Evolutionary conservation across 179 eudicot genomes (phyloP).

Genomic region (Nepenthes alata): DNA sequence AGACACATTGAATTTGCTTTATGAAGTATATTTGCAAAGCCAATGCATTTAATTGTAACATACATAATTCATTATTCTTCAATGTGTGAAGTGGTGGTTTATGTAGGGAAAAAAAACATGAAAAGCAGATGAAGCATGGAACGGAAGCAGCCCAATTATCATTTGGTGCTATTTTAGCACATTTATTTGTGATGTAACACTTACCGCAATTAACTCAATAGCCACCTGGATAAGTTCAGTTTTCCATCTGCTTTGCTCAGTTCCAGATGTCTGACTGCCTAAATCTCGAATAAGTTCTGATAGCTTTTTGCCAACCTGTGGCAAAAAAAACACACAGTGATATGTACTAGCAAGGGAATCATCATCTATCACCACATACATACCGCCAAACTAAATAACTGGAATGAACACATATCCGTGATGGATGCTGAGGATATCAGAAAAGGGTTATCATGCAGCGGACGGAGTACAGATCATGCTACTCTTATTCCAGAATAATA

Average conservation of each 20-base stretch:
- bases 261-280: constrained; percentile 66
- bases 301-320: constrained; percentile 82
- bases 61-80: no score
- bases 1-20: no score
- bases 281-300: constrained; percentile 93
- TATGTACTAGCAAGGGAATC: neutral
- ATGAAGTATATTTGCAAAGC: no score
- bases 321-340: neutral
- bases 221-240: constrained; percentile 88
- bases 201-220: constrained; percentile 86
- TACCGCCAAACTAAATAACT: neutral
- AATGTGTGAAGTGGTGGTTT: neutral
- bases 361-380: neutral
- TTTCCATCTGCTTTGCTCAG: constrained; percentile 87
- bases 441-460: no score
- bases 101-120: neutral
- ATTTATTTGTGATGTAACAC: constrained; percentile 3
- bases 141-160: neutral
- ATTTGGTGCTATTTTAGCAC: no score
- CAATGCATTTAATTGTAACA: no score
- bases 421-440: no score
- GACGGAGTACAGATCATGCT: no score
- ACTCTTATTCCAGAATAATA: no score
- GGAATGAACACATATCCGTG: neutral
- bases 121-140: neutral